These are phyloP conservation scores for Galerina sulciceps DNA, from an alignment of 768 basidiomycete species.

Conservation along the genomic window DNA sequence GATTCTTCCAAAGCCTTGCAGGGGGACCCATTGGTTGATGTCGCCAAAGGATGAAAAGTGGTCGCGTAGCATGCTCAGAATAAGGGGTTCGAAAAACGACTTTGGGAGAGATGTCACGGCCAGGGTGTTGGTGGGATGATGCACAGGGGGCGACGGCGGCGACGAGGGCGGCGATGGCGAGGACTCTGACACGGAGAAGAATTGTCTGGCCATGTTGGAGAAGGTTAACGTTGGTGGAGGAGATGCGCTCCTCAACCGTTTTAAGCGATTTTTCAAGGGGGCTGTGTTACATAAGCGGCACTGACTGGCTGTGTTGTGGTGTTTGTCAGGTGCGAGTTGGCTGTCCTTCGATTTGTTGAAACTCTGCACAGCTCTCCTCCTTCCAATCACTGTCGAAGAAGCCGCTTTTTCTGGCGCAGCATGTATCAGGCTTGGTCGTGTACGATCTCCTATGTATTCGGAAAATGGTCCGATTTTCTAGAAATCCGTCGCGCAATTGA, in stretches of 20 bases:
- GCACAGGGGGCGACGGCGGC: constrained; percentile 24
- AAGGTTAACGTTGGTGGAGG: constrained; percentile 2
- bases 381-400: too few species aligned
- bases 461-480: too few species aligned
- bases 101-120: constrained; percentile 79
- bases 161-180: constrained; percentile 20
- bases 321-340: too few species aligned
- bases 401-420: too few species aligned
- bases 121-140: constrained; percentile 75
- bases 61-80: constrained; percentile 65
- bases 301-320: too few species aligned
- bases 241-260: neutral
- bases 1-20: constrained; percentile 80
- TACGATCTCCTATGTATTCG: too few species aligned
- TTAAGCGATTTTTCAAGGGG: constrained; percentile 4
- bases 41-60: constrained; percentile 81
- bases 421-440: too few species aligned
- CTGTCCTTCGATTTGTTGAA: too few species aligned
- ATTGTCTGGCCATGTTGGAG: constrained; percentile 16
- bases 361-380: too few species aligned
- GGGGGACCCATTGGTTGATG: constrained; percentile 90
- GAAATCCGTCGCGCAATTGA: too few species aligned
- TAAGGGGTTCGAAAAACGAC: constrained; percentile 74
- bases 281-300: too few species aligned
- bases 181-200: constrained; percentile 2